Evolutionary conservation across 192 early-diverging fungal genomes (phyloP).

Genomic region (Backusella circina): DNA sequence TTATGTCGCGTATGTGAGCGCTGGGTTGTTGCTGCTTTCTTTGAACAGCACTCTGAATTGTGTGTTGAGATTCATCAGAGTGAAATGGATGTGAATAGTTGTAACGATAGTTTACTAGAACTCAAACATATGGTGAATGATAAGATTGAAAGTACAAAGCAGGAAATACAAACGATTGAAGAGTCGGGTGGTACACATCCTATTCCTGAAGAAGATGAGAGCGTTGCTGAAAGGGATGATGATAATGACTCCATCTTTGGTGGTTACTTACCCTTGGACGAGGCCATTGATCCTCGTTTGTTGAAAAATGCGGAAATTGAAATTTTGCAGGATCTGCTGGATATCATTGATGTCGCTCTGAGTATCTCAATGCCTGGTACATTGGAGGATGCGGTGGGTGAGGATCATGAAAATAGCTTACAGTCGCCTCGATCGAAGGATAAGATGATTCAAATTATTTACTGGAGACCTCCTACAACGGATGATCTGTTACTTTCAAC

Average conservation of each 20-base stretch:
- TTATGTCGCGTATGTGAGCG: conserved; percentile 81
- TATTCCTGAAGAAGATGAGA: background rate
- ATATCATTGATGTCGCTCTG: conserved; percentile 43
- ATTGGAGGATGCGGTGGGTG: background rate
- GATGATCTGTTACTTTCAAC: conserved; percentile 17
- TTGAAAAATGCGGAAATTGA: conserved; percentile 20
- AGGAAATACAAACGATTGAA: background rate
- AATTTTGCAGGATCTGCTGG: conserved; percentile 34
- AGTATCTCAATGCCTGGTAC: conserved; percentile 48
- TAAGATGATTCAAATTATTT: conserved; percentile 49
- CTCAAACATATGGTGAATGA: conserved; percentile 45
- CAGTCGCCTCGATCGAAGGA: conserved; percentile 51
- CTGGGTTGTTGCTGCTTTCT: conserved; percentile 62
- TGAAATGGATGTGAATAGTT: conserved; percentile 71
- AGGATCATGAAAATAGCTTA: background rate
- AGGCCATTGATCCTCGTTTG: conserved; percentile 2
- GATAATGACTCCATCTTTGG: conserved; percentile 24
- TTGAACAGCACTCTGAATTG: conserved; percentile 66
- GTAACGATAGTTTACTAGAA: conserved; percentile 71
- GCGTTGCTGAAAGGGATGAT: background rate
- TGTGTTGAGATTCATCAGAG: conserved; percentile 75
- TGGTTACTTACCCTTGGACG: conserved; percentile 12
- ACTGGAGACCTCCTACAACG: conserved; percentile 44
- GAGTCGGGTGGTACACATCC: background rate
- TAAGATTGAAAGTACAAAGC: background rate